Evolutionary conservation across 1,139 yeast genomes (phyloP), one percentile per base, ranked within the genome.

Genomic region (Spathaspora jeffriesii): DNA sequence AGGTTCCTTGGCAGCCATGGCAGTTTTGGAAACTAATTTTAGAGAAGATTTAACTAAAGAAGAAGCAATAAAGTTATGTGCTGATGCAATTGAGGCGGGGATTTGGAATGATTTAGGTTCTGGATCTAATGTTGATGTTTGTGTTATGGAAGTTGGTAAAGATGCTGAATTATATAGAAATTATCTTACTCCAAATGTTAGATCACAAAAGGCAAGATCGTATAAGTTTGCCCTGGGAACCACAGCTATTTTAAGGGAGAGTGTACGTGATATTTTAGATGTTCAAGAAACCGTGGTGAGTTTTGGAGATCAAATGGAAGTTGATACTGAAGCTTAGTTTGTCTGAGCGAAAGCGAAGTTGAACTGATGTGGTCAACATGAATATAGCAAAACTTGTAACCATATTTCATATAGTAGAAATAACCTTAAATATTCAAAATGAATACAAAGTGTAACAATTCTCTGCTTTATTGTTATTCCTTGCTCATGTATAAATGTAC

Each of bases 1-100:
- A 3, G 99, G 99, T 53, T 91, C 97, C n/a, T 80, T 93, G 66
- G 98, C 99, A 3, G 99, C 99, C 14, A 93, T 93, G 96, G 97
- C 99, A 2, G 95, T 93, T 20, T 76, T 93, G 60, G 99, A 93
- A 69, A 81, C 95, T 39, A 79, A 84, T 54, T 93, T 96, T 95
- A 83, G 78, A 60, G 84, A 81, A 53, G 89, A 82, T 54, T 71
- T 93, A 76, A 78, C 85, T 21, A 85, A 76, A 64, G 96, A 91
- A 44, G 96, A 90, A 63, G 99, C 98, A 20, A 84, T 92, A 71
- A 82, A 82, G 55, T 78, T 93, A 50, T 93, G 97, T 54, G 79
- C 97, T 5, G 91, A 88, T 57, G 99, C 99, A 40, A 93, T 93
- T 62, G 90, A 89, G 70, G 90, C 97, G 28, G 99, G 99, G 80